Base-by-base conservation (phyloP, 805 yeast species). In the Starmerella bombicola region DNA sequence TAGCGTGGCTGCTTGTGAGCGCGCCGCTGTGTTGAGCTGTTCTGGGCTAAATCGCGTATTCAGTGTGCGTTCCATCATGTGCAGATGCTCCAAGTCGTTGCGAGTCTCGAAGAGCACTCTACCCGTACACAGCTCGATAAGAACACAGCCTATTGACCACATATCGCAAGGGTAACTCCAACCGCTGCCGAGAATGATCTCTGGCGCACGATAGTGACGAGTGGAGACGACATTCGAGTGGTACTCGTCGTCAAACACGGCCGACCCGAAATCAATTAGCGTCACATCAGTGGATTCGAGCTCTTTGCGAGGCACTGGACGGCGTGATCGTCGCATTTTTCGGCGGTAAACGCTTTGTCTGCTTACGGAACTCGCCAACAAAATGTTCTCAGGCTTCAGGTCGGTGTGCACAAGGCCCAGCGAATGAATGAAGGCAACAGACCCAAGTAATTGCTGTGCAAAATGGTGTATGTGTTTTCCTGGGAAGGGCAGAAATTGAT, bases 131-230 rank as follows among this genome's bases (percentile, higher is more conserved):
- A 91, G 63, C 62, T 91, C 99, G 8, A 84, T 86, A 26, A 91
- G 63, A 13, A 91, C 83, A 59, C 97, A 88, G 1, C 95, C 99
- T 33, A 91, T 69, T 1, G 95, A 82, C 99, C 99, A 91, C 64
- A 88, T 66, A 59, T 91, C 99, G 59, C 97, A 88, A 1, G 96
- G 93, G 53, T 72, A 85, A 6, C 95, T 80, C 97, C 98, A 91
- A 16, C 96, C 95, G n/a, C 74, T 69, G 1, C 95, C 95, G 23
- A 91, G 63, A 1, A 88, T 84, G 48, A 91, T 85, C 58, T 91
- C 98, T 0, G 98, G 98, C 0, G 98, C 98, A 40, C 98, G 67
- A 60, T 91, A 91, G 60, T 91, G 98, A 37, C 99, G 69, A 1
- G 99, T 91, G 6, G 95, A 82, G 9, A 91, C 95, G 13, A 91